Conservation (phyloP, 768 basidiomycete genomes). For the Imleria badia region DNA sequence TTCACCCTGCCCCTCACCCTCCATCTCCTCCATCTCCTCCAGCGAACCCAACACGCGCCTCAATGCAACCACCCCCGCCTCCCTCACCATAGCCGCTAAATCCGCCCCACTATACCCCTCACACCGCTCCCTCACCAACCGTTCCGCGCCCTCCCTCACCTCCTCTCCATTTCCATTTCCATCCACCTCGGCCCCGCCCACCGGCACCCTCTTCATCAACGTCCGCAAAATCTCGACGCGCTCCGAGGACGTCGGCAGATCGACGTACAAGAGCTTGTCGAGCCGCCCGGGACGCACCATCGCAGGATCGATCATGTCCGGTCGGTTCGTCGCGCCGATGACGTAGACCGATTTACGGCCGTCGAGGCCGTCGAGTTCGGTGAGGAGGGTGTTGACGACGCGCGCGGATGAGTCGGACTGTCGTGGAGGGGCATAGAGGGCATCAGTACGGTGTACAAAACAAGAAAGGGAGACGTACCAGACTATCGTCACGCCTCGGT, state of each 20-base stretch:
- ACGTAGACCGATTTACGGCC: conserved; percentile 86
- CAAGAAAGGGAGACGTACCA: conserved; percentile 52
- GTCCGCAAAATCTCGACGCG: conserved; percentile 84
- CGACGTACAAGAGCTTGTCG: conserved; percentile 93
- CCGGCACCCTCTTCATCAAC: conserved; percentile 67
- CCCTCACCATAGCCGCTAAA: conserved; percentile 81
- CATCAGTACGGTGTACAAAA: background rate
- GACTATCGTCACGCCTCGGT: conserved; percentile 82
- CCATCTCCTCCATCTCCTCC: conserved; percentile 51
- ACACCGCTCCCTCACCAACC: conserved; percentile 59
- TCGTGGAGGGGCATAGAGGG: too few relatives aligned
- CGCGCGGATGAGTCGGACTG: conserved; percentile 89
- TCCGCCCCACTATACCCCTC: conserved; percentile 95
- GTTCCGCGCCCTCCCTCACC: conserved; percentile 33
- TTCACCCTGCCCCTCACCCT: conserved; percentile 11
- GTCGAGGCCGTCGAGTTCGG: conserved; percentile 92
- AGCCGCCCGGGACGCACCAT: conserved; percentile 97
- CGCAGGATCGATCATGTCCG: conserved; percentile 97
- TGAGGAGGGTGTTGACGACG: conserved; percentile 88
- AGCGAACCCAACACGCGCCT: conserved; percentile 65
- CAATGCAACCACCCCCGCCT: conserved; percentile 86
- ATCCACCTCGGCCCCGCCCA: conserved; percentile 25
- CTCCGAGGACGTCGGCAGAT: conserved; percentile 72
- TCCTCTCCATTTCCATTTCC: background rate
- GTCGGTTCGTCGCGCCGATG: conserved; percentile 92